Evolutionary conservation across 78 protist species (phyloP).

Genomic region (Guillardia theta): DNA sequence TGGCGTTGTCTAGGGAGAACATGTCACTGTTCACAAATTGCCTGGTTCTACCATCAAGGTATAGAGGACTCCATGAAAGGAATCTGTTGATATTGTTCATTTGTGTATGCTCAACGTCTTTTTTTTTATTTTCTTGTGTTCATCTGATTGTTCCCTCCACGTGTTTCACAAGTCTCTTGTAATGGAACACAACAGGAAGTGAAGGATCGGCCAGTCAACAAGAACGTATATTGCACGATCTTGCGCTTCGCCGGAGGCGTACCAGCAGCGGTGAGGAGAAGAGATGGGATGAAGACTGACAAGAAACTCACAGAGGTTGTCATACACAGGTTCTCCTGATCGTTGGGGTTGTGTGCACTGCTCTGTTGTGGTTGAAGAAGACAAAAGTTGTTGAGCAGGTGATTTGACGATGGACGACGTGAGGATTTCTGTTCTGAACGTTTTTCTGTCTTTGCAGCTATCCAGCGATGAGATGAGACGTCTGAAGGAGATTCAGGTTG

Average conservation of each 20-base stretch:
- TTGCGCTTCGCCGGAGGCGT: not conserved
- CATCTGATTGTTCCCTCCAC: not conserved
- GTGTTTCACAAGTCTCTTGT: not conserved
- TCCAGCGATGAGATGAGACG: not conserved
- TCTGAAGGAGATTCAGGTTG: not conserved
- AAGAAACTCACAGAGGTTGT: too few species aligned
- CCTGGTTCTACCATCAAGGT: too few species aligned
- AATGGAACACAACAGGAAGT: not conserved
- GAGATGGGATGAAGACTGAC: too few species aligned
- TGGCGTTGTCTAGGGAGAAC: not conserved
- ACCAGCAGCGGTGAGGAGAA: not conserved
- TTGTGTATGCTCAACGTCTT: not conserved
- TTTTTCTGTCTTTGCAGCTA: not conserved
- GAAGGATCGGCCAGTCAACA: not conserved
- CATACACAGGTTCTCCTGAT: too few species aligned
- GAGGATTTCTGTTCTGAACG: not conserved
- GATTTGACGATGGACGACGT: not conserved
- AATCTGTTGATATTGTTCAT: not conserved
- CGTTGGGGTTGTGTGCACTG: not conserved
- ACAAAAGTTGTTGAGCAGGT: not conserved
- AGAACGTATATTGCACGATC: not conserved
- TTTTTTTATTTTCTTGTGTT: not conserved
- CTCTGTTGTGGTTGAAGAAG: not conserved
- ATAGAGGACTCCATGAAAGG: too few species aligned
- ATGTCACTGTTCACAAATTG: not conserved